Conservation (phyloP, 2,329 filamentous ascomycete genomes). For the Gnomoniopsis smithogilvyi region DNA sequence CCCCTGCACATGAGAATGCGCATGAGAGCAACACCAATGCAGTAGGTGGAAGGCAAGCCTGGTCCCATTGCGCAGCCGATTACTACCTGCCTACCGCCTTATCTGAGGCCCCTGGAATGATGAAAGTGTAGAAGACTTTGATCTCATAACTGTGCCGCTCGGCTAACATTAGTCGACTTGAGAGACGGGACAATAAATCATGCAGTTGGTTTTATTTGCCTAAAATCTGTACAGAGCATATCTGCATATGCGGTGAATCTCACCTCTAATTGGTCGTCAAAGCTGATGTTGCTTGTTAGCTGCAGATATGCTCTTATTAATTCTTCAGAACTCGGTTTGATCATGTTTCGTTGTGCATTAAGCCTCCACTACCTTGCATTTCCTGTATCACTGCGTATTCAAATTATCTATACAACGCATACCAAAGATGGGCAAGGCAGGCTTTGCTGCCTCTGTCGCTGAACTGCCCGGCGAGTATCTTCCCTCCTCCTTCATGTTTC, state of each 20-base stretch:
- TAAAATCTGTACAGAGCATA: not conserved
- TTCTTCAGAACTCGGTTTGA: not conserved
- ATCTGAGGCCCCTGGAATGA: not conserved
- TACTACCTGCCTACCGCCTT: not conserved
- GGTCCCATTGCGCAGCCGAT: not conserved
- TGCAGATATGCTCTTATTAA: not conserved
- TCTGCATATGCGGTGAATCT: no score
- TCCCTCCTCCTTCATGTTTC: not conserved
- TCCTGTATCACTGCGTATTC: not conserved
- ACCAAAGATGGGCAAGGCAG: not conserved
- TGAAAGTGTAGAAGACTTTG: not conserved
- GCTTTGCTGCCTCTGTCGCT: not conserved
- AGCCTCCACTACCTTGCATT: not conserved
- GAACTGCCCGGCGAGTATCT: not conserved
- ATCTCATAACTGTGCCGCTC: not conserved
- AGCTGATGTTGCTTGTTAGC: not conserved
- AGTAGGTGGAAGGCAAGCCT: not conserved
- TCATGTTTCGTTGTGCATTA: not conserved
- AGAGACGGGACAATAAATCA: not conserved
- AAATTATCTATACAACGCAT: not conserved
- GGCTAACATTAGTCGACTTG: not conserved
- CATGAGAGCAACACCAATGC: not conserved
- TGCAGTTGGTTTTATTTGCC: not conserved
- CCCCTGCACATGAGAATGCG: not conserved
- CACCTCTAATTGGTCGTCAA: not conserved